Conservation (phyloP, 768 basidiomycete species). For the Serendipita sp. region DNA sequence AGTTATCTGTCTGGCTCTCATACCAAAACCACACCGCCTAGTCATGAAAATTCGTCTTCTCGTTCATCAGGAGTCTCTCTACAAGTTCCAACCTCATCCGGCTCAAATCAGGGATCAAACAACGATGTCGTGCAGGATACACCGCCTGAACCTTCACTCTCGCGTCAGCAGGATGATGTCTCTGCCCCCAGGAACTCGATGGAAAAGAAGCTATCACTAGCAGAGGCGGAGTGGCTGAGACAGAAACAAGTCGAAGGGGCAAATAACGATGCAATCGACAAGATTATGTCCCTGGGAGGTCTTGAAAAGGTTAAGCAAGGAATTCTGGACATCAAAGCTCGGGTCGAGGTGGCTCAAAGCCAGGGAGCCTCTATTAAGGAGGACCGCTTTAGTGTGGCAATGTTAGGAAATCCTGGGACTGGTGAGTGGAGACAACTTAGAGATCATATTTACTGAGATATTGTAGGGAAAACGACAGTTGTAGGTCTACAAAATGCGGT, state of each 20-base stretch:
- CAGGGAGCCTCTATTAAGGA: slow-evolving; percentile 35
- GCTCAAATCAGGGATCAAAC: no score
- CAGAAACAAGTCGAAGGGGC: slow-evolving; percentile 40
- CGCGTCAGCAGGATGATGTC: no score
- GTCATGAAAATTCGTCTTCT: no score
- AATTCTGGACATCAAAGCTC: slow-evolving; percentile 40
- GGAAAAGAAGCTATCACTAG: slow-evolving; percentile 1
- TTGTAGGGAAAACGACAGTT: slow-evolving; percentile 50
- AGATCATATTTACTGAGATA: background rate
- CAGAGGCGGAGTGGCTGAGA: slow-evolving; percentile 33
- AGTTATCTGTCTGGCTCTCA: background rate
- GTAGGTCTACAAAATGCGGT: background rate
- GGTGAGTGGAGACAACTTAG: slow-evolving; percentile 24
- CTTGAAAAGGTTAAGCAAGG: slow-evolving; percentile 47
- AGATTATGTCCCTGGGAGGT: slow-evolving; percentile 53
- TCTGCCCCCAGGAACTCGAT: background rate
- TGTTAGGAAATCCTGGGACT: slow-evolving; percentile 61
- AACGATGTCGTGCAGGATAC: no score
- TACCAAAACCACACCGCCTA: background rate
- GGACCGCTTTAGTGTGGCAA: slow-evolving; percentile 43
- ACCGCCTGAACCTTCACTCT: no score
- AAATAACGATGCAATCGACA: slow-evolving; percentile 37
- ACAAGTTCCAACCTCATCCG: no score
- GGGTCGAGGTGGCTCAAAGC: slow-evolving; percentile 27
- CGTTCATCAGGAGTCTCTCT: no score